Evolutionary conservation across 352 stramenopile species (phyloP).

Genomic region (Pythium dissimile): DNA sequence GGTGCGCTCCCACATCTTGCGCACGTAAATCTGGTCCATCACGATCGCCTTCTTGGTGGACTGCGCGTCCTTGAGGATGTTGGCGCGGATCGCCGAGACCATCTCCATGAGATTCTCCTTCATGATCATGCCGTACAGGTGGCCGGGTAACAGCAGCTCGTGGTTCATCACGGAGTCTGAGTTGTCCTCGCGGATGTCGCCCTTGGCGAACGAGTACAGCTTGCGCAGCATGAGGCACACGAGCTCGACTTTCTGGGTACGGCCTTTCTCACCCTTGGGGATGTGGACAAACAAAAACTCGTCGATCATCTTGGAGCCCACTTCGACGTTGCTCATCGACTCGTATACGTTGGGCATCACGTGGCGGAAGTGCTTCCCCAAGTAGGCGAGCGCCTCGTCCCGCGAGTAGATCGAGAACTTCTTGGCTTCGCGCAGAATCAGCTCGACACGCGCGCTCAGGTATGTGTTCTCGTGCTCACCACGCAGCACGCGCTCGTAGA

Average conservation of each 20-base stretch:
- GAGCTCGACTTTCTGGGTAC: constrained; percentile 91
- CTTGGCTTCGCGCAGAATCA: constrained; percentile 96
- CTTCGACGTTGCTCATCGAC: constrained; percentile 87
- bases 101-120: constrained; percentile 99
- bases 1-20: constrained; percentile 92
- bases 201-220: constrained; percentile 96
- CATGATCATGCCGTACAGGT: constrained; percentile 95
- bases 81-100: constrained; percentile 62
- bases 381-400: constrained; percentile 90
- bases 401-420: constrained; percentile 90
- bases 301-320: constrained; percentile 88
- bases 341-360: constrained; percentile 85
- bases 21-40: constrained; percentile 88
- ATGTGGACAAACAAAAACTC: constrained; percentile 98
- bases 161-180: constrained; percentile 99
- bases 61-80: constrained; percentile 77
- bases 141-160: constrained; percentile 93
- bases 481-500: constrained; percentile 96
- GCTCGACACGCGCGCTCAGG: constrained; percentile 93
- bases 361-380: constrained; percentile 96
- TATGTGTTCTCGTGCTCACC: constrained; percentile 97
- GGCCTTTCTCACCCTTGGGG: constrained; percentile 81
- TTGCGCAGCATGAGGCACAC: constrained; percentile 97
- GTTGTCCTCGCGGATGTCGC: constrained; percentile 95
- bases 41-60: constrained; percentile 58